These are phyloP conservation scores for Aspergillus sp. DNA, from an alignment of 2,329 filamentous ascomycete species.

Conservation along the genomic window DNA sequence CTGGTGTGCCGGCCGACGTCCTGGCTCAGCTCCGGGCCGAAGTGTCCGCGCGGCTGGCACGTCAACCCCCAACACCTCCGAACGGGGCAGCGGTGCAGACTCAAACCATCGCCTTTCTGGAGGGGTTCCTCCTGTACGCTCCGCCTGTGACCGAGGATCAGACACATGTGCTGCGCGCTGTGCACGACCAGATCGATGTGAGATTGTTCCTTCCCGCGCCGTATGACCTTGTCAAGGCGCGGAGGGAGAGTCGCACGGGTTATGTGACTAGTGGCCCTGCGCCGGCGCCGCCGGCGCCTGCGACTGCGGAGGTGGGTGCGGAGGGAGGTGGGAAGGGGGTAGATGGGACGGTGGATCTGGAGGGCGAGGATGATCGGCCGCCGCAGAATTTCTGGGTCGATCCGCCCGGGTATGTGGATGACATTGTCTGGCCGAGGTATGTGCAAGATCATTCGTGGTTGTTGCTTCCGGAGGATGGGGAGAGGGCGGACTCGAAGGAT, in stretches of 20 bases:
- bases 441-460: conserved; percentile 76
- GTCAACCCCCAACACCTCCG: too few relatives aligned
- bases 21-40: conserved; percentile 22
- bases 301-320: too few relatives aligned
- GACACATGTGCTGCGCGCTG: conserved; percentile 24
- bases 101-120: conserved; percentile 66
- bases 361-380: conserved; percentile 35
- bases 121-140: conserved; percentile 84
- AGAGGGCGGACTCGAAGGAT: conserved; percentile 25
- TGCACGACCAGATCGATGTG: conserved; percentile 58
- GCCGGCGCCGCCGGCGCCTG: conserved; percentile 20
- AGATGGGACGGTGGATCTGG: conserved; percentile 21
- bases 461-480: conserved; percentile 65
- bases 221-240: conserved; percentile 46
- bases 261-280: conserved; percentile 47
- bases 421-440: conserved; percentile 95
- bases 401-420: conserved; percentile 89
- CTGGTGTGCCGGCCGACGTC: conserved; percentile 28
- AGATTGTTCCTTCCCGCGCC: conserved; percentile 74
- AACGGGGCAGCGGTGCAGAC: conserved; percentile 4
- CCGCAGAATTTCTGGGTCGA: conserved; percentile 88
- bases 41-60: conserved; percentile 19
- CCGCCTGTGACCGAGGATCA: conserved; percentile 25
- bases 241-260: conserved; percentile 42
- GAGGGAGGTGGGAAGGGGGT: conserved; percentile 3